Evolutionary conservation across 129 eudicot species (phyloP).

Genomic region (Artemisia tridentata): DNA sequence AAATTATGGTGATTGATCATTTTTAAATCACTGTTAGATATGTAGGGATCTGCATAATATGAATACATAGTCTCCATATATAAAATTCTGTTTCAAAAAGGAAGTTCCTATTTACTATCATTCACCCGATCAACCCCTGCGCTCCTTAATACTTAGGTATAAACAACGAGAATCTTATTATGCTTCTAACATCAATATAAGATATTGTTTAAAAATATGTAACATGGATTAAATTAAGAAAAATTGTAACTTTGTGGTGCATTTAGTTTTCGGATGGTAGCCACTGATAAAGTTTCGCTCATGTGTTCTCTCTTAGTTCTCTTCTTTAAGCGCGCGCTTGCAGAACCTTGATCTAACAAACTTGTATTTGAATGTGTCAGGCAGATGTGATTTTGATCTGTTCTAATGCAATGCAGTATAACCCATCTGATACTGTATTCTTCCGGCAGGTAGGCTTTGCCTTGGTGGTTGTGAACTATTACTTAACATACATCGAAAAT

Average conservation of each 20-base stretch:
- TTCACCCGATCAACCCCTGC: too few species aligned
- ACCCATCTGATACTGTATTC: constrained; percentile 69
- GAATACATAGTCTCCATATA: background rate
- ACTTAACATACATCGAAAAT: background rate
- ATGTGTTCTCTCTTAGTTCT: background rate
- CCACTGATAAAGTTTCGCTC: background rate
- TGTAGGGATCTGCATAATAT: background rate
- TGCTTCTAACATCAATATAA: background rate
- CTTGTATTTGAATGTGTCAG: constrained; percentile 41
- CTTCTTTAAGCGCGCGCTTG: background rate
- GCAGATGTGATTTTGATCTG: constrained; percentile 77
- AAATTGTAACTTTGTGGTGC: background rate
- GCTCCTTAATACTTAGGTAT: too few species aligned
- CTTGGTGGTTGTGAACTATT: background rate
- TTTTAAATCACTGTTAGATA: background rate
- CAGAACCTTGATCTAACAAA: background rate
- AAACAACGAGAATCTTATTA: background rate
- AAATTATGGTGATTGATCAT: background rate
- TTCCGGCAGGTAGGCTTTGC: constrained; percentile 65
- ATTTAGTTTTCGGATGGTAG: background rate
- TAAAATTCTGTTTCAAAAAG: background rate
- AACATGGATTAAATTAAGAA: background rate
- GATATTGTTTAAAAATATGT: too few species aligned
- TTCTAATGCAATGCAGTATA: constrained; percentile 91
- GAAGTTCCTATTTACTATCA: background rate